A percentile compares a stretch with the other conserved stretches of the same genome.
These are phyloP conservation scores for Maudiozyma saulgeensis DNA, from an alignment of 805 yeast genomes.

Conservation along the genomic window DNA sequence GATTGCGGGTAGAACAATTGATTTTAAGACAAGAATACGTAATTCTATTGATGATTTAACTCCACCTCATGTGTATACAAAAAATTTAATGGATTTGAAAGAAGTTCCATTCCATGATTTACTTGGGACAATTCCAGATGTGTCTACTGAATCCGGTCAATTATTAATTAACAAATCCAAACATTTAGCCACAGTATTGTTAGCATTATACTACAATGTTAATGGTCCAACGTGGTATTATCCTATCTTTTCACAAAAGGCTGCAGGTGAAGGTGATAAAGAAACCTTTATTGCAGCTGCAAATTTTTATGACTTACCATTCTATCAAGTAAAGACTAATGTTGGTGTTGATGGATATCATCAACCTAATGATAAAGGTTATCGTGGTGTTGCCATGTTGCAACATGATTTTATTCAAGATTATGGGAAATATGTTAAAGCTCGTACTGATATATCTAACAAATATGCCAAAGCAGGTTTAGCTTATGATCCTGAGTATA, in stretches of 20 bases:
- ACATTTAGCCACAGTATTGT: conserved; percentile 48
- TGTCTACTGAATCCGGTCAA: conserved; percentile 67
- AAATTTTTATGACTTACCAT: conserved; percentile 36
- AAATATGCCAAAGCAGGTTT: conserved; percentile 1
- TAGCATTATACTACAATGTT: conserved; percentile 57
- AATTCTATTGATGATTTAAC: conserved; percentile 28
- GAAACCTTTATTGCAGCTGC: conserved; percentile 67
- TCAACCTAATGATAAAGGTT: conserved; percentile 22
- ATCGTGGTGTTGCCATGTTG: conserved; percentile 68
- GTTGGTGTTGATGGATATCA: conserved; percentile 31
- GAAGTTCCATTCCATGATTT: conserved; percentile 47
- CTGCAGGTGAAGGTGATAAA: conserved; percentile 74
- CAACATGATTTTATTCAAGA: conserved; percentile 66
- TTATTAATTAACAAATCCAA: conserved; percentile 49
- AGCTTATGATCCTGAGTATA: conserved; percentile 1
- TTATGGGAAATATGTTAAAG: conserved; percentile 22
- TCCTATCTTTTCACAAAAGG: conserved; percentile 62
- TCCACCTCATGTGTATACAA: conserved; percentile 22
- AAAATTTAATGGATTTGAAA: conserved; percentile 12
- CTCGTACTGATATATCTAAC: conserved; percentile 4
- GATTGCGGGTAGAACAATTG: conserved; percentile 50
- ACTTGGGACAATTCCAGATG: conserved; percentile 58
- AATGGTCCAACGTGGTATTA: conserved; percentile 61
- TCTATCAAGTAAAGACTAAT: conserved; percentile 37
- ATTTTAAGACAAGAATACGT: conserved; percentile 32